phyloP scores from a whole-genome alignment of 257 asterid species.

The Solanum corneliomulleri region DNA sequence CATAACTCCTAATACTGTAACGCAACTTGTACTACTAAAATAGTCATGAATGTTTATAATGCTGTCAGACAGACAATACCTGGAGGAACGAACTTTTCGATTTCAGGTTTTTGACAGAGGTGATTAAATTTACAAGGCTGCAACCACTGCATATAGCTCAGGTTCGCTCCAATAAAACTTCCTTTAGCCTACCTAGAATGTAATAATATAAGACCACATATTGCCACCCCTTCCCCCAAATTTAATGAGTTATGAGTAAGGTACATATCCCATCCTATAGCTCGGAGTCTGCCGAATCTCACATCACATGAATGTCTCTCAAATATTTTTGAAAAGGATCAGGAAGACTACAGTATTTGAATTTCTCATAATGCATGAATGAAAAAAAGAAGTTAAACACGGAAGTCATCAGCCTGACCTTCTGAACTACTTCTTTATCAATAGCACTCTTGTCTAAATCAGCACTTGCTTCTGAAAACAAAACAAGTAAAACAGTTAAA shows the following conservation, averaged over 20 bases:
- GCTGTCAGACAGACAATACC: not conserved
- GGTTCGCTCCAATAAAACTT: not conserved
- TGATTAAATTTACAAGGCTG: not conserved
- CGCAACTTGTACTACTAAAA: not conserved
- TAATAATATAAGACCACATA: not conserved
- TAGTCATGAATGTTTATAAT: not conserved
- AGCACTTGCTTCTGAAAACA: conserved; percentile 57
- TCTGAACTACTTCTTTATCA: conserved; percentile 73
- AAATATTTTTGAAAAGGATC: not conserved
- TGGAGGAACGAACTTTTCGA: not conserved
- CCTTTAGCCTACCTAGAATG: not conserved
- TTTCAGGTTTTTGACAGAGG: not conserved
- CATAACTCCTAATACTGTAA: not conserved
- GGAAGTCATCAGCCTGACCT: conserved; percentile 29
- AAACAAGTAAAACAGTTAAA: not conserved
- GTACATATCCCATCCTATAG: not conserved
- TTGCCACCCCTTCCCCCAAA: not conserved
- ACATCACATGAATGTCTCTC: not conserved
- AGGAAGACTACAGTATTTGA: not conserved
- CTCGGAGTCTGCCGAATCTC: not conserved
- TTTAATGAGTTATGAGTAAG: not conserved
- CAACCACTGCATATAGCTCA: not conserved
- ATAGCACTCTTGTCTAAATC: conserved; percentile 53
- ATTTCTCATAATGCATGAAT: not conserved
- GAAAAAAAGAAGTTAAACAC: not conserved